Evolutionary conservation across 768 basidiomycete species (phyloP), one percentile per base, ranked within the genome.

Genomic region (Phlegmacium glaucopus): DNA sequence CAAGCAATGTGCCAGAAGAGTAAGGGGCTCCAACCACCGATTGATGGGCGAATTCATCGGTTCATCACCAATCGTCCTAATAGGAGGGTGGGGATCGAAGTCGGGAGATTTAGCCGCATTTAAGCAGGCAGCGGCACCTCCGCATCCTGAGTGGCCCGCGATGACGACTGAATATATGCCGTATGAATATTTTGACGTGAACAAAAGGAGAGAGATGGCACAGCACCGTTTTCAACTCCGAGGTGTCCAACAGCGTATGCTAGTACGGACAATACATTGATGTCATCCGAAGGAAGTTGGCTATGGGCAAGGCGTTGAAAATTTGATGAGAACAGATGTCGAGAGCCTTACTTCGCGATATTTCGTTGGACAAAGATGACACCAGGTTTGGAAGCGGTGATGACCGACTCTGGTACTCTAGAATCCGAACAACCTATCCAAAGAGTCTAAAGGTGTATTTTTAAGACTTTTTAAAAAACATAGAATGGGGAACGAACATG

Each of bases 371-470:
- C 82, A 57, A 94, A 94, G 50, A 89, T 79, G 37, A 85, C 85
- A 44, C 91, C 93, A 0, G 92, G 92, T 52, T 75, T 74, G 8
- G 80, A 71, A 29, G 72, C 79, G 29, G 82, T 83, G 47, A 88
- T 69, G 54, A 88, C 83, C 29, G 80, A 80, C 63, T 91, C 90
- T 15, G 89, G 90, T 3, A 92, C 87, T 52, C 92, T 75, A 9
- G 90, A 93, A 64, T 94, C 92, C 30, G 90, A 77, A 63, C 87
- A 90, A 42, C 87, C 85, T 59, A 90, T 79, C 86, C 85, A 90
- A 56, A 87, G 78, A 9, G 84, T 71, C 87, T 88, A 41, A 39
- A 45, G 50, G 18, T 45, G 25, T 40, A n/a, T n/a, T n/a, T 38
- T 27, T 56, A 42, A 50, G 18, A n/a, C n/a, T n/a, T n/a, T n/a